These are phyloP conservation scores for Cairneyella variabilis DNA, from an alignment of 495 filamentous ascomycete species.

Conservation along the genomic window DNA sequence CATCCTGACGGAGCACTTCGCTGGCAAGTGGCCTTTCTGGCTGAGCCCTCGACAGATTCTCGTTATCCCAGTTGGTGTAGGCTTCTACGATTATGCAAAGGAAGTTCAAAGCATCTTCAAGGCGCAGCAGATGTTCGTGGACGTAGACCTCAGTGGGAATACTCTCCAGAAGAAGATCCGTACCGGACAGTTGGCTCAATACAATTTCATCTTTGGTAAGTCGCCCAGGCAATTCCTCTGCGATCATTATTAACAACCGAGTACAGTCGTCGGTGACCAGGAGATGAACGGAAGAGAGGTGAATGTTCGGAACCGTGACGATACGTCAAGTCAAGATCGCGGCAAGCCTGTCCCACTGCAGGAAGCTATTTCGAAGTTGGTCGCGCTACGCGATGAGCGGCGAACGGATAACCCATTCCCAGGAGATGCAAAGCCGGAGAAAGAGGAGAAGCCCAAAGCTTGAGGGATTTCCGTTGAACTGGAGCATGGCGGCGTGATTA, in stretches of 20 bases:
- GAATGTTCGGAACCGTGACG: conserved; percentile 89
- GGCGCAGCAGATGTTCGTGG: conserved; percentile 65
- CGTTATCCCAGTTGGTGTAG: conserved; percentile 86
- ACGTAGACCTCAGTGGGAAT: conserved; percentile 85
- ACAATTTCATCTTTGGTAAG: conserved; percentile 86
- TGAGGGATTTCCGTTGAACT: not conserved
- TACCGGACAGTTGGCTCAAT: conserved; percentile 79
- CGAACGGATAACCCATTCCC: conserved; percentile 49
- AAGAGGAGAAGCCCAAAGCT: conserved; percentile 11
- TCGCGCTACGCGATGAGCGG: conserved; percentile 62
- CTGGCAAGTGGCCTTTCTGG: conserved; percentile 98
- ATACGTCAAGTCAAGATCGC: conserved; percentile 72
- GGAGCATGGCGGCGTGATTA: too few relatives aligned
- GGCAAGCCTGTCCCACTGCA: conserved; percentile 66
- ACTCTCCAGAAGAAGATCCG: conserved; percentile 96
- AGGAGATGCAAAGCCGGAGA: conserved; percentile 23
- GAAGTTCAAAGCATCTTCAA: conserved; percentile 62
- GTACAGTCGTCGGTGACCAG: conserved; percentile 73
- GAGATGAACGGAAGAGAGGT: conserved; percentile 74
- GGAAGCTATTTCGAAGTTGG: conserved; percentile 72
- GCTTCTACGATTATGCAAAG: conserved; percentile 76
- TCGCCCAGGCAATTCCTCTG: not conserved
- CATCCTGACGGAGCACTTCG: conserved; percentile 93
- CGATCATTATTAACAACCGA: not conserved
- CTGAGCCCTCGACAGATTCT: conserved; percentile 88